A percentile compares a stretch with the other conserved stretches of the same genome.
Conservation (phyloP, 768 basidiomycete species). For the Auriscalpium microsporum region DNA sequence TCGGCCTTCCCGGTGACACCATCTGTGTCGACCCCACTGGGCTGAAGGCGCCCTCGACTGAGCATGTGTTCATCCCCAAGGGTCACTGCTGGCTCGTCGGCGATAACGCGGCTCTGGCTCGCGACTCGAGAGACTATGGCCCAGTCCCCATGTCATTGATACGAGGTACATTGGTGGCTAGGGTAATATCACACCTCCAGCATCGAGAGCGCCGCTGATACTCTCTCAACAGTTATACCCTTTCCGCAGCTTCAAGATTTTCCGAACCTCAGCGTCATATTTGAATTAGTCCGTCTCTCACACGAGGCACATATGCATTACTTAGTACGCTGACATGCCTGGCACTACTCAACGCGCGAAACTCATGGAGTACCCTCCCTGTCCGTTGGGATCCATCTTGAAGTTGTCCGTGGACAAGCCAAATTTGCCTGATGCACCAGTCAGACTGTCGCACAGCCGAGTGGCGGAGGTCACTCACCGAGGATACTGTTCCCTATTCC, state of each 20-base stretch:
- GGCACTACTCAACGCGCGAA: constrained; percentile 44
- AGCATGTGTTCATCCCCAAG: constrained; percentile 71
- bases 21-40: constrained; percentile 86
- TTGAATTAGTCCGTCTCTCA: constrained; percentile 14
- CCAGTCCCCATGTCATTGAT: constrained; percentile 80
- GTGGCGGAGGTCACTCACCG: constrained; percentile 36
- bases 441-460: not conserved
- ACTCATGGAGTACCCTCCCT: constrained; percentile 94
- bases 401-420: constrained; percentile 95
- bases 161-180: constrained; percentile 55
- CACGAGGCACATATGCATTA: no score
- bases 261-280: constrained; percentile 24
- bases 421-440: constrained; percentile 59
- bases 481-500: constrained; percentile 85
- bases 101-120: constrained; percentile 76
- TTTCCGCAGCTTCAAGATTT: constrained; percentile 14
- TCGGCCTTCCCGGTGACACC: constrained; percentile 85
- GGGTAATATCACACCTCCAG: constrained; percentile 34
- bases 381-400: constrained; percentile 88
- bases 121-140: constrained; percentile 89
- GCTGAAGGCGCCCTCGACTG: constrained; percentile 47
- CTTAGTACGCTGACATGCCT: no score
- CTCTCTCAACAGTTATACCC: constrained; percentile 21
- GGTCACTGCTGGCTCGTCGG: constrained; percentile 89
- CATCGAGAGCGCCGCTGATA: not conserved